Evolutionary conservation across 1,139 yeast genomes (phyloP).

Genomic region (Trichomonascaceae sp.): DNA sequence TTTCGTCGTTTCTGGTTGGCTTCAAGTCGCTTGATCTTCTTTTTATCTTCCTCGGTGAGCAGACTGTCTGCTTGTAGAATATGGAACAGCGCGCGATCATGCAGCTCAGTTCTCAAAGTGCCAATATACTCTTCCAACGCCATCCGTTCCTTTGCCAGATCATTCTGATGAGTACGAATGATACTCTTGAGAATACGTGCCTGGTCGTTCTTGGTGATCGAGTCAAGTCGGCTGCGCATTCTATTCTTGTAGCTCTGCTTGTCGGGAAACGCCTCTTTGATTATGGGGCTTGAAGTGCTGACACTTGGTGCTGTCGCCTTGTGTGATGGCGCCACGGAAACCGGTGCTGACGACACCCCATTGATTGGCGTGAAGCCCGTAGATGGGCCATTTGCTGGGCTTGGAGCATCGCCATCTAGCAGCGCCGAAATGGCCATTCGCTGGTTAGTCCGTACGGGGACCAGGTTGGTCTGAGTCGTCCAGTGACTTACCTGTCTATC

Average conservation of each 20-base stretch:
- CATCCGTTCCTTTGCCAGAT: neutral
- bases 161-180: neutral
- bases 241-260: no score
- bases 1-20: slow-evolving; percentile 4
- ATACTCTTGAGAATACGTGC: no score
- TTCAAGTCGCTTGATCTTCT: slow-evolving; percentile 3
- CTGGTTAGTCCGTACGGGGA: neutral
- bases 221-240: no score
- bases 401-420: neutral
- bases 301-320: no score
- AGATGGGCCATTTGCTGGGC: no score
- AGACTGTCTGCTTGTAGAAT: slow-evolving; percentile 4
- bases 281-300: no score
- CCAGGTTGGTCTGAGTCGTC: neutral
- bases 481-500: neutral
- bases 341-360: no score
- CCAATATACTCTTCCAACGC: neutral
- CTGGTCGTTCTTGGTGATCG: no score
- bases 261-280: no score
- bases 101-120: slow-evolving; percentile 3
- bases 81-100: slow-evolving; percentile 6
- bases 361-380: neutral
- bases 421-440: neutral
- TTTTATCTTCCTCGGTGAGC: slow-evolving; percentile 3
- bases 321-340: no score